Evolutionary conservation across 495 filamentous ascomycete species (phyloP).

Genomic region (Hypomontagnella submonticulosa): DNA sequence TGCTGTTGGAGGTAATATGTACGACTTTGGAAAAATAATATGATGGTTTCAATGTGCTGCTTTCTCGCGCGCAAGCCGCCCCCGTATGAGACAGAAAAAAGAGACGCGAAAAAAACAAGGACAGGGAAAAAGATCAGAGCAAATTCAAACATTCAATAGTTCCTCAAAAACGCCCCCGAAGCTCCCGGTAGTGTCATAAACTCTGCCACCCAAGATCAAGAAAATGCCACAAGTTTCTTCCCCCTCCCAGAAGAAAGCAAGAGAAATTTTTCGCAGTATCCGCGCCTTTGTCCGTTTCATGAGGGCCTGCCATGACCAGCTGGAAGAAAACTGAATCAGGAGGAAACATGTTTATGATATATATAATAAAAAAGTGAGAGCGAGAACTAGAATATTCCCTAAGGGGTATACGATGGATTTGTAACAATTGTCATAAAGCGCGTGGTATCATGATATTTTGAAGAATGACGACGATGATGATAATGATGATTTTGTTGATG

Average conservation of each 20-base stretch:
- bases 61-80: conserved; percentile 15
- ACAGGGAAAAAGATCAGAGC: conserved; percentile 14
- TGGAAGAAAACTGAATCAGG: conserved; percentile 7
- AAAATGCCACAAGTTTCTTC: conserved; percentile 23
- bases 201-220: conserved; percentile 23
- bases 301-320: conserved; percentile 23
- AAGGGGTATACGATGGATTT: conserved; percentile 41
- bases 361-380: conserved; percentile 20
- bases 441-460: conserved; percentile 40
- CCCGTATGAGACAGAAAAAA: conserved; percentile 34
- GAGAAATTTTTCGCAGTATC: conserved; percentile 31
- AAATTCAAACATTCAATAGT: neutral
- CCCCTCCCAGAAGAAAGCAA: conserved; percentile 9
- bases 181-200: conserved; percentile 25
- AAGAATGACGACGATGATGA: conserved; percentile 3
- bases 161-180: conserved; percentile 26
- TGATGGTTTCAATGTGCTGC: conserved; percentile 1
- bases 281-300: conserved; percentile 38
- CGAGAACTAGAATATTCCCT: conserved; percentile 25
- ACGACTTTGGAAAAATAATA: conserved; percentile 23
- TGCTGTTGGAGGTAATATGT: conserved; percentile 40
- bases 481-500: conserved; percentile 6
- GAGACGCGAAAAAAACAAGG: conserved; percentile 1
- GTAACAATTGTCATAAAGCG: conserved; percentile 41
- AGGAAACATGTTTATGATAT: neutral